Evolutionary conservation across 2,329 filamentous ascomycete species (phyloP).

Genomic region (Colletotrichum sp.): DNA sequence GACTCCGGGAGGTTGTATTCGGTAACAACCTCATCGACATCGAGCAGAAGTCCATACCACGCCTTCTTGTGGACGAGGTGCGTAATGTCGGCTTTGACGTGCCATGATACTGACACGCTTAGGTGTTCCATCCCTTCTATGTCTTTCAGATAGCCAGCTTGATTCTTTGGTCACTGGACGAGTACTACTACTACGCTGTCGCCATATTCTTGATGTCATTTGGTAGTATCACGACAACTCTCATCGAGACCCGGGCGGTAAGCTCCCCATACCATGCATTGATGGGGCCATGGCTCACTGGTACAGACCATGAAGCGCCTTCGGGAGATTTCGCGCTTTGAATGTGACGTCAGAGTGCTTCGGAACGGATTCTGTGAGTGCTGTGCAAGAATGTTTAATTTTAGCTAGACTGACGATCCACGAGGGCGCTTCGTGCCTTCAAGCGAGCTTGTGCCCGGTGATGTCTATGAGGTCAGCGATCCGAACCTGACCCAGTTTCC

Average conservation of each 20-base stretch:
- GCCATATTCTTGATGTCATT: conserved; percentile 96
- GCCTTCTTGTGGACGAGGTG: conserved; percentile 89
- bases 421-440: conserved; percentile 82
- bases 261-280: conserved; percentile 30
- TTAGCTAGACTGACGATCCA: neutral
- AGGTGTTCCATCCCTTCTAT: conserved; percentile 97
- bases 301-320: conserved; percentile 83
- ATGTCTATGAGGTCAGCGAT: conserved; percentile 96
- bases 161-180: conserved; percentile 90
- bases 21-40: conserved; percentile 92
- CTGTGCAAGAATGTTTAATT: neutral
- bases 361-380: conserved; percentile 88
- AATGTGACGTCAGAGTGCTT: conserved; percentile 92
- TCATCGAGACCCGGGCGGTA: conserved; percentile 87
- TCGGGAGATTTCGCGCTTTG: conserved; percentile 90
- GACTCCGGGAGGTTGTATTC: conserved; percentile 83
- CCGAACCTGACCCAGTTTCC: conserved; percentile 87
- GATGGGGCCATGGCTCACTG: neutral
- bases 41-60: conserved; percentile 82
- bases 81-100: neutral
- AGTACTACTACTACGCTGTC: conserved; percentile 97
- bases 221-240: conserved; percentile 86
- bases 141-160: conserved; percentile 97
- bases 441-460: conserved; percentile 88
- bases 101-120: conserved; percentile 24